A percentile compares a stretch with the other conserved stretches of the same genome.
Evolutionary conservation across 1,139 yeast genomes (phyloP).

Genomic region (Candida glucosophila): DNA sequence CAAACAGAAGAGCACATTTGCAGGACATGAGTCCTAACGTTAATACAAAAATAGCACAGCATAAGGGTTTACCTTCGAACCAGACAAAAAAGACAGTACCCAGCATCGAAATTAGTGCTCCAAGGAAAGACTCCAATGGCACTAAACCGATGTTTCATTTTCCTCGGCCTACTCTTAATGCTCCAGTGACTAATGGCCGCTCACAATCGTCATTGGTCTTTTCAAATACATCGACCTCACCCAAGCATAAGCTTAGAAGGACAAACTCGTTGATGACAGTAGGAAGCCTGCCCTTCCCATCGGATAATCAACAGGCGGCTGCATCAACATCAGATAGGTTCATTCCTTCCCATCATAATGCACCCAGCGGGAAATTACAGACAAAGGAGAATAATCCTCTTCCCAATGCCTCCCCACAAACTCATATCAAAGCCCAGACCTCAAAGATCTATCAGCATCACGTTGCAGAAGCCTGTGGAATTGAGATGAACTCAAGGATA

Average conservation of each 20-base stretch:
- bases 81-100: not conserved
- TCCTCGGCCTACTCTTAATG: conserved; percentile 10
- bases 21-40: conserved; percentile 38
- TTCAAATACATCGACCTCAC: conserved; percentile 9
- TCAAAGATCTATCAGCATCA: conserved; percentile 68
- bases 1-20: conserved; percentile 23
- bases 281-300: conserved; percentile 15
- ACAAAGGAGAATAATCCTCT: conserved; percentile 24
- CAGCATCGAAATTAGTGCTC: too few species aligned
- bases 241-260: conserved; percentile 22
- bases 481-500: conserved; percentile 76
- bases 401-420: conserved; percentile 42
- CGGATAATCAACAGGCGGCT: conserved; percentile 15
- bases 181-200: conserved; percentile 13
- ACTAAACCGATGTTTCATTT: too few species aligned
- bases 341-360: conserved; percentile 38
- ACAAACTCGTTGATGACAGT: conserved; percentile 25
- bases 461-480: conserved; percentile 92
- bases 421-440: conserved; percentile 61
- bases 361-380: conserved; percentile 31
- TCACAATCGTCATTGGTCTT: conserved; percentile 13
- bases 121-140: conserved; percentile 1
- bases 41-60: conserved; percentile 20
- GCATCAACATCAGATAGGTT: conserved; percentile 29
- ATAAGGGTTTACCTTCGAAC: conserved; percentile 5